These are phyloP conservation scores for Polytolypa hystricis DNA, from an alignment of 2,329 filamentous ascomycete species.

Conservation along the genomic window DNA sequence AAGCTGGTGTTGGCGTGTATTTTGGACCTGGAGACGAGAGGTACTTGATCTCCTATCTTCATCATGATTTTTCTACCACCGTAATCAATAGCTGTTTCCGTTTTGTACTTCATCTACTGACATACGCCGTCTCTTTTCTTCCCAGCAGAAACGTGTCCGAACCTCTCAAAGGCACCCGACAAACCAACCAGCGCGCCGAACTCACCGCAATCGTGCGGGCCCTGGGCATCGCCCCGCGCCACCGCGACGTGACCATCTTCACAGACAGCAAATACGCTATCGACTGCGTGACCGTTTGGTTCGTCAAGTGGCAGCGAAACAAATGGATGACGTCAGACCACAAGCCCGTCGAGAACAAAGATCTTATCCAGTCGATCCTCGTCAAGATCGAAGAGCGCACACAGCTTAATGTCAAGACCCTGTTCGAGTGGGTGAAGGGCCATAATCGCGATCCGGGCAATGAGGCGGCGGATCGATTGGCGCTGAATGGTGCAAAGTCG, in stretches of 20 bases:
- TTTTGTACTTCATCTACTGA: constrained; percentile 14
- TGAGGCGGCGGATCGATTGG: constrained; percentile 65
- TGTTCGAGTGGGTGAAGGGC: constrained; percentile 84
- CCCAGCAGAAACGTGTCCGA: constrained; percentile 59
- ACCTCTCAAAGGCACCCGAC: constrained; percentile 57
- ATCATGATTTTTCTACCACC: constrained; percentile 6
- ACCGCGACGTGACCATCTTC: constrained; percentile 62
- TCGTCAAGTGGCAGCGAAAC: constrained; percentile 60
- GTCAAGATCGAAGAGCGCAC: constrained; percentile 59
- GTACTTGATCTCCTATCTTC: constrained; percentile 27
- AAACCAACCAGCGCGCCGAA: constrained; percentile 96
- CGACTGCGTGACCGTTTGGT: constrained; percentile 81
- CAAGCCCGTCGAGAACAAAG: constrained; percentile 72
- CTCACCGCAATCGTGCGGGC: constrained; percentile 78
- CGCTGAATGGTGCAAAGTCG: constrained; percentile 52
- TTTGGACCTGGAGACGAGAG: constrained; percentile 49
- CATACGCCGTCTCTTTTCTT: constrained; percentile 12
- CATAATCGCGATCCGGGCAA: constrained; percentile 67
- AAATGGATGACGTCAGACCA: constrained; percentile 64
- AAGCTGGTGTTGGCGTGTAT: constrained; percentile 53
- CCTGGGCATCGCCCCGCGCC: constrained; percentile 59
- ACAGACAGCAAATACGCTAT: constrained; percentile 90
- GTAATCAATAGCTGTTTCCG: constrained; percentile 3
- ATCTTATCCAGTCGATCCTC: constrained; percentile 65
- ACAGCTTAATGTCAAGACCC: constrained; percentile 48